These are phyloP conservation scores for Evansstolkia leycettana DNA, from an alignment of 495 filamentous ascomycete species.

Conservation along the genomic window DNA sequence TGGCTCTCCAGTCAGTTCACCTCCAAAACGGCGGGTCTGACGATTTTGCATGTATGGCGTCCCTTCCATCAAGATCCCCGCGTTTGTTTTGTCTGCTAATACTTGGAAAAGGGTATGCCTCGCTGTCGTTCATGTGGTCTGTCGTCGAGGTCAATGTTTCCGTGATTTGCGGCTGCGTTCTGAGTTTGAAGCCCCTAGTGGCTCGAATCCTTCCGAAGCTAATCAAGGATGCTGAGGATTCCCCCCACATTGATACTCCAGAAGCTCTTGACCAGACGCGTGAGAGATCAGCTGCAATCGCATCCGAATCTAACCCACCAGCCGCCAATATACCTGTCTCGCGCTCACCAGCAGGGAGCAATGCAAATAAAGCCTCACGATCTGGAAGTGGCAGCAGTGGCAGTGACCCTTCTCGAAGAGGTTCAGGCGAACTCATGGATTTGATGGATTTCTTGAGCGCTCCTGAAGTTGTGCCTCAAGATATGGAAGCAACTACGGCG, in stretches of 20 bases:
- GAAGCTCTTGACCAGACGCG: slow-evolving; percentile 7
- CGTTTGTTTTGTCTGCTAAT: background rate
- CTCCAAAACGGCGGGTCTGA: slow-evolving; percentile 18
- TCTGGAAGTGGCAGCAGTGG: slow-evolving; percentile 5
- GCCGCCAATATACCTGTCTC: slow-evolving; percentile 1
- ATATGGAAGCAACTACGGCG: slow-evolving; percentile 16
- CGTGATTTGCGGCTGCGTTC: slow-evolving; percentile 79
- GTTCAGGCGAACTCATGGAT: slow-evolving; percentile 8
- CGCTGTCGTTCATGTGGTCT: slow-evolving; percentile 84
- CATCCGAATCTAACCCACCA: slow-evolving; percentile 4
- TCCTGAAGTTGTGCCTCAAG: slow-evolving; percentile 11
- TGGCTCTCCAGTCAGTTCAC: slow-evolving; percentile 20
- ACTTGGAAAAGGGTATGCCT: slow-evolving; percentile 49
- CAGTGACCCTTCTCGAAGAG: background rate
- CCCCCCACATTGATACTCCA: slow-evolving; percentile 7
- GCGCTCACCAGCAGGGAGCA: slow-evolving; percentile 5
- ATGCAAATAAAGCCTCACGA: slow-evolving; percentile 7
- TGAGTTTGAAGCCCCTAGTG: slow-evolving; percentile 77
- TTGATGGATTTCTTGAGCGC: slow-evolving; percentile 25
- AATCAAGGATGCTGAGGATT: slow-evolving; percentile 40
- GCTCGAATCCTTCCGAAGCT: slow-evolving; percentile 62
- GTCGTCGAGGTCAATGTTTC: slow-evolving; percentile 83
- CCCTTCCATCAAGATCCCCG: background rate
- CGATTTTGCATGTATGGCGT: slow-evolving; percentile 44
- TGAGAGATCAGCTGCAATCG: slow-evolving; percentile 7